Conservation (phyloP, 768 basidiomycete genomes). For the Lactifluus hygrophoroides region DNA sequence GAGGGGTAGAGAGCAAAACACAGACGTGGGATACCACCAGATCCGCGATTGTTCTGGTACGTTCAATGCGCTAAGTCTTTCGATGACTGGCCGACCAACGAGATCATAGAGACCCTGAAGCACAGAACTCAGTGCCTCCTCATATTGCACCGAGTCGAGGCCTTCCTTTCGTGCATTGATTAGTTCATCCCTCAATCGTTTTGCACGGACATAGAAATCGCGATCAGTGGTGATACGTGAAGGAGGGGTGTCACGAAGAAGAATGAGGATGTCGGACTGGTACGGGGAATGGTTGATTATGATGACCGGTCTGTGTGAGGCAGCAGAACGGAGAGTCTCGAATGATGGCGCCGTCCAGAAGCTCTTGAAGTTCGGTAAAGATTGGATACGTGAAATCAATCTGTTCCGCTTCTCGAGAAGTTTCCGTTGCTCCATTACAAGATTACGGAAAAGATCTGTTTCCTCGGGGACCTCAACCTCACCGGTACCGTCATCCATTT, state of each 20-base stretch:
- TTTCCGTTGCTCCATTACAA: background rate
- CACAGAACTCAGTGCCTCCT: background rate
- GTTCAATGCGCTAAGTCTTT: background rate
- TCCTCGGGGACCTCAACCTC: background rate
- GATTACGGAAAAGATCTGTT: background rate
- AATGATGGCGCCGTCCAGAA: background rate
- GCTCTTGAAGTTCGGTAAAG: background rate
- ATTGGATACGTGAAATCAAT: background rate
- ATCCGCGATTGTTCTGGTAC: background rate
- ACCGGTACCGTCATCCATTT: background rate
- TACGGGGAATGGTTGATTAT: background rate
- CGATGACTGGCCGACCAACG: background rate
- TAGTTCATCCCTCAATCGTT: background rate
- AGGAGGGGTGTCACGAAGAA: background rate
- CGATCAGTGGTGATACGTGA: background rate
- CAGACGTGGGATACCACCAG: background rate
- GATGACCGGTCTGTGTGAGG: constrained; percentile 1
- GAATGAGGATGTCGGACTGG: constrained; percentile 2
- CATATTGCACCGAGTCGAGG: background rate
- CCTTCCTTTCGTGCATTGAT: background rate
- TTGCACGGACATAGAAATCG: background rate
- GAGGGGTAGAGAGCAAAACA: background rate
- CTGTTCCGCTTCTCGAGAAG: background rate
- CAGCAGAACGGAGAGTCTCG: background rate
- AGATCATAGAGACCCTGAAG: background rate